Percentiles rank a stretch among this genome's conserved stretches.
phyloP scores from a whole-genome alignment of 352 stramenopile genomes.

The Peronospora farinosa region DNA sequence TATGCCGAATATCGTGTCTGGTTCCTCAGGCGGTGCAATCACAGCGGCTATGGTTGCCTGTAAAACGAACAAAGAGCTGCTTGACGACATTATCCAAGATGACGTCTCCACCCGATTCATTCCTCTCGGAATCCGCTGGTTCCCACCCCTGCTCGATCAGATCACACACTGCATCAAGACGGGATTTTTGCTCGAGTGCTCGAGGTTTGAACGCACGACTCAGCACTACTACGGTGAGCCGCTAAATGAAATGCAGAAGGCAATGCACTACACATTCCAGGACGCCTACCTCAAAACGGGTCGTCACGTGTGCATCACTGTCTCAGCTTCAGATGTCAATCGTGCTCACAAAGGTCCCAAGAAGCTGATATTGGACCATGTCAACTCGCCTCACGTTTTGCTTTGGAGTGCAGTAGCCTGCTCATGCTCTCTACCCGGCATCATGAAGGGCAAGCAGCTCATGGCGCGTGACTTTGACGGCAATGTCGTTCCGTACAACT shows the following conservation, averaged over 20 bases:
- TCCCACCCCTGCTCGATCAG: slow-evolving; percentile 81
- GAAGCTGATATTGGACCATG: too few relatives aligned
- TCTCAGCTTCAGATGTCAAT: too few relatives aligned
- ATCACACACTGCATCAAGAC: slow-evolving; percentile 86
- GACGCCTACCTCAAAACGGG: too few relatives aligned
- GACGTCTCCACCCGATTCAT: slow-evolving; percentile 57
- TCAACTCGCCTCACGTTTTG: too few relatives aligned
- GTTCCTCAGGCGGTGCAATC: slow-evolving; percentile 90
- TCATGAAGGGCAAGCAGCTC: too few relatives aligned
- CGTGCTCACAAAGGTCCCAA: too few relatives aligned
- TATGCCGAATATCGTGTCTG: slow-evolving; percentile 90
- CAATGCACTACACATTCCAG: too few relatives aligned
- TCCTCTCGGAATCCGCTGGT: slow-evolving; percentile 63
- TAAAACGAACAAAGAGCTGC: slow-evolving; percentile 81
- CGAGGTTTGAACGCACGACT: slow-evolving; percentile 73
- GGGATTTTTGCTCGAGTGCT: slow-evolving; percentile 87
- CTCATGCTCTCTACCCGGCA: too few relatives aligned
- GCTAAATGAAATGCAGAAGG: slow-evolving; percentile 36
- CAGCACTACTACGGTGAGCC: slow-evolving; percentile 90
- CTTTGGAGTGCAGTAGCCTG: too few relatives aligned
- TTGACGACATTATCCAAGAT: slow-evolving; percentile 53
- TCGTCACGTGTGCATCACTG: too few relatives aligned
- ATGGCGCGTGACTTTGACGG: too few relatives aligned
- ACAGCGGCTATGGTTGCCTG: slow-evolving; percentile 81
- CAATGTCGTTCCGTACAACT: too few relatives aligned